Conservation (phyloP, 1,284 basidiomycete species). For the Pholiota adiposa region DNA sequence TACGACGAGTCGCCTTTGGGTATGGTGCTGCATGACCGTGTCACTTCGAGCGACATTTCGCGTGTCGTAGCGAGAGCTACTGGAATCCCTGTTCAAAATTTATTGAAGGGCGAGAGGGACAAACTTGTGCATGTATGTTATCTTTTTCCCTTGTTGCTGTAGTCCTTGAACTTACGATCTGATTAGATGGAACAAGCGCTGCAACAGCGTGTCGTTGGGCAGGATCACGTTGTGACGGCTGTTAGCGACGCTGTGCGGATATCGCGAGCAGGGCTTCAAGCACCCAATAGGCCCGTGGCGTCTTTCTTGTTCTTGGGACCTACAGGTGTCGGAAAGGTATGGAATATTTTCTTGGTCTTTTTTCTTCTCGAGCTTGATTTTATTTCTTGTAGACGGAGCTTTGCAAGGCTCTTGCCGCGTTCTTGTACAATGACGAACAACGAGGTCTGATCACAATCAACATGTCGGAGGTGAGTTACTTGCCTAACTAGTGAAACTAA, state of each 20-base stretch:
- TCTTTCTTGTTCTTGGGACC: constrained; percentile 92
- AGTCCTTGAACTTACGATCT: not conserved
- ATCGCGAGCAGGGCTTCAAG: constrained; percentile 88
- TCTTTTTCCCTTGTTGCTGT: not conserved
- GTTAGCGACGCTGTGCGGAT: constrained; percentile 90
- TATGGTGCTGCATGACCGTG: constrained; percentile 79
- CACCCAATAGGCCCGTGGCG: constrained; percentile 86
- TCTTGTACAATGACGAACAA: constrained; percentile 88
- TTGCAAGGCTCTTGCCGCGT: constrained; percentile 84
- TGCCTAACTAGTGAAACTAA: not conserved
- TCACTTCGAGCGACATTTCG: constrained; percentile 89
- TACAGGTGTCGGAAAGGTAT: constrained; percentile 83
- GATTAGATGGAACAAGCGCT: constrained; percentile 85
- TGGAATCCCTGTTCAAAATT: constrained; percentile 89
- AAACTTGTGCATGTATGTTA: constrained; percentile 81
- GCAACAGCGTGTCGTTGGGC: constrained; percentile 81
- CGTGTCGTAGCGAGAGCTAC: constrained; percentile 89
- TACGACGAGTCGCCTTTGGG: constrained; percentile 55
- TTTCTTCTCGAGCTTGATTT: not conserved
- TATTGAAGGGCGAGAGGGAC: constrained; percentile 89
- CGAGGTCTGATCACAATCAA: constrained; percentile 88
- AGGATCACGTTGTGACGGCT: constrained; percentile 81
- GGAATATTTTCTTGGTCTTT: constrained; percentile 9
- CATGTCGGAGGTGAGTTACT: constrained; percentile 72
- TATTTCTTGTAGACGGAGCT: constrained; percentile 75